Evolutionary conservation across 1,284 basidiomycete genomes (phyloP).

Genomic region (Trametes versicolor): DNA sequence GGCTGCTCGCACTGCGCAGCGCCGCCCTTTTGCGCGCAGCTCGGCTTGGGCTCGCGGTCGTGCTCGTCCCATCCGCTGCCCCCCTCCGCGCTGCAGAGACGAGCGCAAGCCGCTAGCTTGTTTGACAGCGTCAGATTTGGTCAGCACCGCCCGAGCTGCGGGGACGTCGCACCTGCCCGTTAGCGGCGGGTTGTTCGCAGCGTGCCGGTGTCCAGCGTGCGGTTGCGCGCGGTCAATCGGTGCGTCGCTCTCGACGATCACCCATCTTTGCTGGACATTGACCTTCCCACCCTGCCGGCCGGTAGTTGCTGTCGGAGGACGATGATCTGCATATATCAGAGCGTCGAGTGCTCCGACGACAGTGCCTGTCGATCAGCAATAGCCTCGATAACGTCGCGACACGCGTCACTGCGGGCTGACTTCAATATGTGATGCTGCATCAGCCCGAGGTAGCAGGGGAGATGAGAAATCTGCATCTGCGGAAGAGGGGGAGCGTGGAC

Average conservation of each 20-base stretch:
- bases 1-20: not conserved
- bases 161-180: not conserved
- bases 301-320: not conserved
- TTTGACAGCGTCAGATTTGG: not conserved
- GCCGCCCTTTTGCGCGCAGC: not conserved
- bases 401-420: not conserved
- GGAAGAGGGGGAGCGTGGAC: not conserved
- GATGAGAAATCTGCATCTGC: slow-evolving; percentile 5
- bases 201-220: not conserved
- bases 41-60: not conserved
- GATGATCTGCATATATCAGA: not conserved
- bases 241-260: slow-evolving; percentile 9
- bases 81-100: not conserved
- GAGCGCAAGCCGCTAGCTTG: not conserved
- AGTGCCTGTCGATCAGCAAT: not conserved
- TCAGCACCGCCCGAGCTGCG: not conserved
- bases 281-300: not conserved
- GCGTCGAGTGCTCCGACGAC: not conserved
- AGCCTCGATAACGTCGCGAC: not conserved
- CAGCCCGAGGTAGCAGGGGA: not conserved
- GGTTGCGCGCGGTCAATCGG: not conserved
- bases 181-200: not conserved
- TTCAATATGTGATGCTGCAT: not conserved
- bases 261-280: slow-evolving; percentile 2
- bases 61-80: not conserved